Evolutionary conservation across 2,329 filamentous ascomycete species (phyloP).

Genomic region (Aspergillus eucalypticola): DNA sequence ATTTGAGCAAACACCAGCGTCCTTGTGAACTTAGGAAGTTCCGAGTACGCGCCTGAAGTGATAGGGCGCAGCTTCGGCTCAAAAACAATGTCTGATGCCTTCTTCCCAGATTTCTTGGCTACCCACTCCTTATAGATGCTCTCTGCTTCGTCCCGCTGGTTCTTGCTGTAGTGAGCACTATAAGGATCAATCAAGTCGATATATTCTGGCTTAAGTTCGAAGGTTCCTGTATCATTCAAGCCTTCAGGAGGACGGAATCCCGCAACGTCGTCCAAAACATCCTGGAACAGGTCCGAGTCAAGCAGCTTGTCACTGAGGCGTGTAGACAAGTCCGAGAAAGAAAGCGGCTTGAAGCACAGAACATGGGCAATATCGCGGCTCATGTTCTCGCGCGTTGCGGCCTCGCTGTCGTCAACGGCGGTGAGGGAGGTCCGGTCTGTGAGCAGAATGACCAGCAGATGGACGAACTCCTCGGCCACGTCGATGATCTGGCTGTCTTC

Average conservation of each 20-base stretch:
- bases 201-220: slow-evolving; percentile 84
- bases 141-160: slow-evolving; percentile 94
- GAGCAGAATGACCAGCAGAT: slow-evolving; percentile 85
- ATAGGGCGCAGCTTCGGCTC: slow-evolving; percentile 82
- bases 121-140: slow-evolving; percentile 82
- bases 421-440: slow-evolving; percentile 80
- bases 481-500: slow-evolving; percentile 89
- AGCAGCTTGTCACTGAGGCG: slow-evolving; percentile 87
- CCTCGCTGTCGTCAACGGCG: slow-evolving; percentile 37
- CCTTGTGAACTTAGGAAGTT: slow-evolving; percentile 75
- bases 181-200: slow-evolving; percentile 92
- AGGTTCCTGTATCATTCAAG: slow-evolving; percentile 87
- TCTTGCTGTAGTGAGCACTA: slow-evolving; percentile 93
- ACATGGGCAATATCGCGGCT: slow-evolving; percentile 90
- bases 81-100: slow-evolving; percentile 80
- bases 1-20: slow-evolving; percentile 87
- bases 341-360: slow-evolving; percentile 92
- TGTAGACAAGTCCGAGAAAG: slow-evolving; percentile 85
- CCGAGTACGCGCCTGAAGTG: slow-evolving; percentile 71
- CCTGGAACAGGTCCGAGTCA: slow-evolving; percentile 84
- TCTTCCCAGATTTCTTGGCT: slow-evolving; percentile 82
- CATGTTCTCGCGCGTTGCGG: slow-evolving; percentile 68
- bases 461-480: slow-evolving; percentile 92
- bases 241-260: slow-evolving; percentile 89
- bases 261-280: slow-evolving; percentile 82